Evolutionary conservation across 306 rosid species (phyloP), one percentile per base, ranked within the genome.

Genomic region (Pueraria montana): DNA sequence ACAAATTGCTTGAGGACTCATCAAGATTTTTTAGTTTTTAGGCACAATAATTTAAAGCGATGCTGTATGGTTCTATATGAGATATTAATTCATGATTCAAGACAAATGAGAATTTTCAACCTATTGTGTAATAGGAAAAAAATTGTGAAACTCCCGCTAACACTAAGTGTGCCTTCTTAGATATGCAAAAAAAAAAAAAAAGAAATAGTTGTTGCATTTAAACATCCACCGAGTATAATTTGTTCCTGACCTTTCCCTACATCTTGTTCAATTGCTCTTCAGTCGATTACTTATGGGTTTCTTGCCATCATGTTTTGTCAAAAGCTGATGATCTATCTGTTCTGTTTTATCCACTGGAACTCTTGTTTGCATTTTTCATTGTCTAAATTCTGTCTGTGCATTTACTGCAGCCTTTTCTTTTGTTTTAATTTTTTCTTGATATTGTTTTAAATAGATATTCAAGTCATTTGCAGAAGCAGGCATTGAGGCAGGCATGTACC

Each of bases 401-500:
- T 74, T 38, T 71, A 71, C 53, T 66, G 80, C 49, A 66, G 68
- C 50, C 50, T 81, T 64, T 82, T 77, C 68, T 8, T 59, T 48
- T 80, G 36, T 78, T 67, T 32, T 34, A 49, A 76, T 24, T 11
- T 17, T 49, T 78, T 18, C 32, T 66, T 73, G 70, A 69, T 74
- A 65, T 77, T 81, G 30, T 83, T 78, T 88, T 74, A 27, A 73
- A 24, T 82, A 94, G 98, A 84, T 94, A 89, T 84, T 82, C 79
- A 77, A 84, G 84, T 87, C 92, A 77, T 89, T 94, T 82, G 59
- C 38, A 56, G 96, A 90, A 81, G 93, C 82, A 21, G 94, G 96
- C 55, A 87, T 94, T 71, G 81, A 77, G 74, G 90, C 89, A 71
- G 97, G 96, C 80, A 89, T 87, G 66, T 92, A 94, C 83, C 98